Evolutionary conservation across 768 basidiomycete species (phyloP).

Genomic region (Phaeotremella skinneri): DNA sequence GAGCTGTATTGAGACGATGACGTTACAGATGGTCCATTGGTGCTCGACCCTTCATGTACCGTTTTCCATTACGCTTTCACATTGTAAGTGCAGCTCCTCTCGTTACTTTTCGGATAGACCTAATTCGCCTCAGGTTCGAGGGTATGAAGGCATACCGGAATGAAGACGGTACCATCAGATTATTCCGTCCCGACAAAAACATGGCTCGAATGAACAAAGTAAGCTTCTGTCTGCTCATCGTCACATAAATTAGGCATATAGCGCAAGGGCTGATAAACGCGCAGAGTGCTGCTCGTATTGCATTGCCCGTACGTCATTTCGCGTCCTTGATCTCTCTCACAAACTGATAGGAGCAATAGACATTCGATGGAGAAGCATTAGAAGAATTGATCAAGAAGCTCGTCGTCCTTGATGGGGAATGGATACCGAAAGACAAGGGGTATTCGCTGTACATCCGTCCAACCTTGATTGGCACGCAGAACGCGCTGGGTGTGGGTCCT

Average conservation of each 20-base stretch:
- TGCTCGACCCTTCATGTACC: slow-evolving; percentile 72
- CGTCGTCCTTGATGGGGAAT: slow-evolving; percentile 74
- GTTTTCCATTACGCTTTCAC: slow-evolving; percentile 91
- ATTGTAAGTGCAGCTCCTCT: slow-evolving; percentile 54
- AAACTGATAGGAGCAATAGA: slow-evolving; percentile 48
- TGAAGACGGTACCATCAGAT: slow-evolving; percentile 65
- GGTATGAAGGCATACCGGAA: slow-evolving; percentile 91
- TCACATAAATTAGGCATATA: not conserved
- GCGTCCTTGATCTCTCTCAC: not conserved
- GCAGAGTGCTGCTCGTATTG: slow-evolving; percentile 69
- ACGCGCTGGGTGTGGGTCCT: slow-evolving; percentile 62
- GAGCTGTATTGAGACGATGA: not conserved
- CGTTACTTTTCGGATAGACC: not conserved
- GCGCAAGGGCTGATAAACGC: slow-evolving; percentile 8
- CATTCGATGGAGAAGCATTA: slow-evolving; percentile 72
- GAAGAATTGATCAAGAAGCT: slow-evolving; percentile 81
- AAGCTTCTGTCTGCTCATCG: slow-evolving; percentile 1
- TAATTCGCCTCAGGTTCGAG: slow-evolving; percentile 59
- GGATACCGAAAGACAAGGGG: slow-evolving; percentile 85
- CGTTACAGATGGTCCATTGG: slow-evolving; percentile 65
- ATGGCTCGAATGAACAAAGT: slow-evolving; percentile 87
- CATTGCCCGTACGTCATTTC: slow-evolving; percentile 60
- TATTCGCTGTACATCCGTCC: slow-evolving; percentile 85
- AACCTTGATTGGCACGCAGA: slow-evolving; percentile 67
- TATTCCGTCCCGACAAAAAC: slow-evolving; percentile 96